These are phyloP conservation scores for Colletotrichum navitas DNA, from an alignment of 2,329 filamentous ascomycete genomes.

Conservation along the genomic window DNA sequence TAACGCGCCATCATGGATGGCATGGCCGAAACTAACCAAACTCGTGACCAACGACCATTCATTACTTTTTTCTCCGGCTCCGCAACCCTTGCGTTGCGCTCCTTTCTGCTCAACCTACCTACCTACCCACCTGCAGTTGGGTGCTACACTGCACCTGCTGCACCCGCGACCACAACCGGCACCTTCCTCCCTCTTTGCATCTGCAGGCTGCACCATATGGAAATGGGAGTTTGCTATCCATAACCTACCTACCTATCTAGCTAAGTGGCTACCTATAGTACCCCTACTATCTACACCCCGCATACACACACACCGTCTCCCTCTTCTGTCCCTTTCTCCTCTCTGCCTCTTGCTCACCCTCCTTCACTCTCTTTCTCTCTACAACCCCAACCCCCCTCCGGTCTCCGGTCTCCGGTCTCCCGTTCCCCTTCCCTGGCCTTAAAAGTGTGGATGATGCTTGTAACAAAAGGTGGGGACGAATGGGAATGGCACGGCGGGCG, in stretches of 20 bases:
- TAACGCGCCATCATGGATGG: background rate
- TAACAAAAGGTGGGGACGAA: slow-evolving; percentile 24
- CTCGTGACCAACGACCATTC: background rate
- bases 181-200: background rate
- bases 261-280: background rate
- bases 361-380: background rate
- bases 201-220: slow-evolving; percentile 32
- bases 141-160: background rate
- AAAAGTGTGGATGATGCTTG: slow-evolving; percentile 22
- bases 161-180: slow-evolving; percentile 9
- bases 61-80: background rate
- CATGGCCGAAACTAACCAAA: background rate
- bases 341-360: background rate
- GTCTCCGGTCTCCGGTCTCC: background rate
- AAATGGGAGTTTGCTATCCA: background rate
- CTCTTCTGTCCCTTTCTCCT: background rate
- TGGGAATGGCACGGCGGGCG: slow-evolving; percentile 41
- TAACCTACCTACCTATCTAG: too few species aligned
- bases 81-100: background rate
- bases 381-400: background rate
- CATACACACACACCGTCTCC: background rate
- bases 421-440: slow-evolving; percentile 10
- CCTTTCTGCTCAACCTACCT: background rate
- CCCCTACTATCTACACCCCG: background rate
- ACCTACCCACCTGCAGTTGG: background rate